Evolutionary conservation across 495 filamentous ascomycete genomes (phyloP).

Genomic region (Podospora sp.): DNA sequence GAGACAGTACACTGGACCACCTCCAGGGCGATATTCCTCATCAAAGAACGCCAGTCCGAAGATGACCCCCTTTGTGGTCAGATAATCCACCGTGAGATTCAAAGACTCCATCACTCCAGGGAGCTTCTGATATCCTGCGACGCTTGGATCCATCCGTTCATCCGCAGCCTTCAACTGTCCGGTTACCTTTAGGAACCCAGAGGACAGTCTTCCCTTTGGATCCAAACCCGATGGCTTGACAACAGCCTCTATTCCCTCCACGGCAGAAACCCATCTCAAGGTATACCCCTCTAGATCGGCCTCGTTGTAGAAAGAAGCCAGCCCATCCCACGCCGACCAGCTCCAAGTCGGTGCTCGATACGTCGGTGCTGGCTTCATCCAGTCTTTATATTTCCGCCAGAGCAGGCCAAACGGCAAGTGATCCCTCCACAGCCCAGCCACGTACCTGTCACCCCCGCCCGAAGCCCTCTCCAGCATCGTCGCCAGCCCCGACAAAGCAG

Average conservation of each 20-base stretch:
- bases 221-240: neutral
- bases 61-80: neutral
- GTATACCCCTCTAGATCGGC: conserved; percentile 3
- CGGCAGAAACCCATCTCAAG: neutral
- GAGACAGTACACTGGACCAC: neutral
- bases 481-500: conserved; percentile 14
- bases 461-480: neutral
- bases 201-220: neutral
- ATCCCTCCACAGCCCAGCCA: conserved; percentile 5
- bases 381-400: neutral
- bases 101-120: conserved; percentile 1
- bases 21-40: neutral
- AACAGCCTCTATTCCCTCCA: neutral
- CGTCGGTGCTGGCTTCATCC: neutral
- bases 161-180: neutral
- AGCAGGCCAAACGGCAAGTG: conserved; percentile 1
- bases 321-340: conserved; percentile 10
- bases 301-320: neutral
- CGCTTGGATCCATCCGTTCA: neutral
- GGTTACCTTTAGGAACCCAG: neutral
- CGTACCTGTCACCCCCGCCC: neutral
- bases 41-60: conserved; percentile 2
- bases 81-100: conserved; percentile 8
- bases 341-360: conserved; percentile 11
- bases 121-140: neutral